Conservation (phyloP, 192 early-diverging fungal genomes). For the Podila minutissima region DNA sequence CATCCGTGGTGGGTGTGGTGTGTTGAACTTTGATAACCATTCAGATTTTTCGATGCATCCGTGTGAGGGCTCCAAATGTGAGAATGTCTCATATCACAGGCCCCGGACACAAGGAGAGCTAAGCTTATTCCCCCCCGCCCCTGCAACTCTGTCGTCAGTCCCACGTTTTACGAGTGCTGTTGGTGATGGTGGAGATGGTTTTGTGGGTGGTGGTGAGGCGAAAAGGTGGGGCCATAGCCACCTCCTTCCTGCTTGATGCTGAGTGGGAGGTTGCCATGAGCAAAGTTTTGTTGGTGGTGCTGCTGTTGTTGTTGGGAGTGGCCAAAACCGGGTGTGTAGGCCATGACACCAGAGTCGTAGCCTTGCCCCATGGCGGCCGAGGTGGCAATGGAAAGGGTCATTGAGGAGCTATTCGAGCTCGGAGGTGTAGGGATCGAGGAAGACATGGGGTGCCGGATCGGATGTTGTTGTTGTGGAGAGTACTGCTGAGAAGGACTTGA, state of each 20-base stretch:
- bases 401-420: neutral
- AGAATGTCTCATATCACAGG: too few relatives aligned
- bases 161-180: conserved; percentile 3
- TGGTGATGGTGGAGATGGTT: conserved; percentile 10
- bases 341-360: neutral
- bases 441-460: neutral
- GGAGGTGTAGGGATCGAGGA: neutral
- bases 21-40: too few relatives aligned
- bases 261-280: neutral
- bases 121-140: too few relatives aligned
- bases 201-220: neutral
- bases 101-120: too few relatives aligned
- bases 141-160: too few relatives aligned
- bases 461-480: conserved; percentile 8
- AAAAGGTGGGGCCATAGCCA: neutral
- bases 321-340: neutral
- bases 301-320: neutral
- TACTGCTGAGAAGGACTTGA: neutral
- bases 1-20: too few relatives aligned
- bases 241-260: neutral
- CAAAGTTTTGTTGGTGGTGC: neutral
- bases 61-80: too few relatives aligned
- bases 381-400: conserved; percentile 3
- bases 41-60: too few relatives aligned
- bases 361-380: neutral